phyloP scores from a whole-genome alignment of 164 flowering plant species.

The Chloranthus sessilifolius region DNA sequence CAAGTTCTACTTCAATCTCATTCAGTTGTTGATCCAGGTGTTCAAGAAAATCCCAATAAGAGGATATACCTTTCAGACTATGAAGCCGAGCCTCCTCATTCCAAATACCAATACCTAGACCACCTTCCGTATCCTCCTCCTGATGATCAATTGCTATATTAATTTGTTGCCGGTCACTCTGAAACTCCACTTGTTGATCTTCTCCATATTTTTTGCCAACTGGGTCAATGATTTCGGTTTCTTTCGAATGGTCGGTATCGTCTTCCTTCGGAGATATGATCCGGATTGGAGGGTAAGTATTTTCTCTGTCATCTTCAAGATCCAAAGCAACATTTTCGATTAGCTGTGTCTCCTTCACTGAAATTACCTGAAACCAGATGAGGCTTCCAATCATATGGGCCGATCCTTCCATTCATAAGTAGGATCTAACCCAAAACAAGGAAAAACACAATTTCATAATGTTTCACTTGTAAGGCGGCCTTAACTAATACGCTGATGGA shows the following conservation, averaged over 20 bases:
- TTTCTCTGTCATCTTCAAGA: conserved; percentile 30
- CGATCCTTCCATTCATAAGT: neutral
- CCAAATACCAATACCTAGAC: neutral
- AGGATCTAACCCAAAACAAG: neutral
- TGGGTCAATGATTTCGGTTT: conserved; percentile 12
- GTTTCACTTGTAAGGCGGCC: too few relatives aligned
- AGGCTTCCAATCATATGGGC: neutral
- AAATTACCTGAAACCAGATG: conserved; percentile 56
- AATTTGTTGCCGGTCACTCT: conserved; percentile 5
- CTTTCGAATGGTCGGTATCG: conserved; percentile 13
- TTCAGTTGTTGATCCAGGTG: conserved; percentile 52
- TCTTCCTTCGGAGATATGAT: conserved; percentile 52
- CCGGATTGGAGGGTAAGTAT: conserved; percentile 36
- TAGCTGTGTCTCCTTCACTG: conserved; percentile 64
- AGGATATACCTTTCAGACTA: conserved; percentile 30
- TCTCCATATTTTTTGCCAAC: conserved; percentile 4
- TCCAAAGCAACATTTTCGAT: conserved; percentile 49
- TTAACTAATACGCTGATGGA: too few relatives aligned
- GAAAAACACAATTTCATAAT: neutral
- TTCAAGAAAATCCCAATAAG: conserved; percentile 51
- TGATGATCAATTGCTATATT: conserved; percentile 5
- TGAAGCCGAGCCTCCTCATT: conserved; percentile 15
- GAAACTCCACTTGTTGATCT: conserved; percentile 15
- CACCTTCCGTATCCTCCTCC: conserved; percentile 6
- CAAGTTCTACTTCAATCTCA: conserved; percentile 54